Percentiles rank a stretch among this genome's conserved stretches.
phyloP scores from a whole-genome alignment of 441 rosid genomes.

The Euphorbia schlechtendalii region DNA sequence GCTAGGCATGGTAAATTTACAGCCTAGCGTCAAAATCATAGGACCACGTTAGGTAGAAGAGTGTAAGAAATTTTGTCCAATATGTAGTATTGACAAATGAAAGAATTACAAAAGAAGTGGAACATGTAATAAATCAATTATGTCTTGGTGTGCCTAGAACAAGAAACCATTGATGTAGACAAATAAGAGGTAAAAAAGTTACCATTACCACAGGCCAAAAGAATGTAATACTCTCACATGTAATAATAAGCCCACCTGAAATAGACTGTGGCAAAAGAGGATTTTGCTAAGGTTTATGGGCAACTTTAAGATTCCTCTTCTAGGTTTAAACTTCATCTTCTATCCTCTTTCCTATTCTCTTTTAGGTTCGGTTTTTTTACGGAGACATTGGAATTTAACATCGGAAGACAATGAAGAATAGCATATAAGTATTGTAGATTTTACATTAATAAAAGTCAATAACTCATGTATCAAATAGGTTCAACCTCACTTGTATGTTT shows the following conservation, averaged over 20 bases:
- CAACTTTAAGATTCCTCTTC: neutral
- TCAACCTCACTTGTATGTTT: too few relatives aligned
- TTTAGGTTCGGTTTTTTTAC: neutral
- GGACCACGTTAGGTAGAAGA: neutral
- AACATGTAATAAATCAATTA: neutral
- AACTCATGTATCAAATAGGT: too few relatives aligned
- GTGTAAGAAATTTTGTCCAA: neutral
- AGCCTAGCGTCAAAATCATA: neutral
- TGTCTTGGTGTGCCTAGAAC: neutral
- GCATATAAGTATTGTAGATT: too few relatives aligned
- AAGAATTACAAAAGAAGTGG: neutral
- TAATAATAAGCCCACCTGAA: neutral
- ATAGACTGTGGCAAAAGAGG: neutral
- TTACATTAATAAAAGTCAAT: too few relatives aligned
- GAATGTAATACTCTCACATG: neutral
- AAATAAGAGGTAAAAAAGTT: neutral
- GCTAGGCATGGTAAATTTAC: too few relatives aligned
- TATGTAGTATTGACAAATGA: neutral
- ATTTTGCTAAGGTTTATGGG: neutral
- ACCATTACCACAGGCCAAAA: neutral
- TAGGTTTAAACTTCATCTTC: neutral
- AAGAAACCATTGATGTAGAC: neutral
- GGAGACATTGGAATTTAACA: too few relatives aligned
- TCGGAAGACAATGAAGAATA: too few relatives aligned
- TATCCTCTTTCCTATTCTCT: neutral